Evolutionary conservation across 2,329 filamentous ascomycete species (phyloP).

Genomic region (Colletotrichum costaricense): DNA sequence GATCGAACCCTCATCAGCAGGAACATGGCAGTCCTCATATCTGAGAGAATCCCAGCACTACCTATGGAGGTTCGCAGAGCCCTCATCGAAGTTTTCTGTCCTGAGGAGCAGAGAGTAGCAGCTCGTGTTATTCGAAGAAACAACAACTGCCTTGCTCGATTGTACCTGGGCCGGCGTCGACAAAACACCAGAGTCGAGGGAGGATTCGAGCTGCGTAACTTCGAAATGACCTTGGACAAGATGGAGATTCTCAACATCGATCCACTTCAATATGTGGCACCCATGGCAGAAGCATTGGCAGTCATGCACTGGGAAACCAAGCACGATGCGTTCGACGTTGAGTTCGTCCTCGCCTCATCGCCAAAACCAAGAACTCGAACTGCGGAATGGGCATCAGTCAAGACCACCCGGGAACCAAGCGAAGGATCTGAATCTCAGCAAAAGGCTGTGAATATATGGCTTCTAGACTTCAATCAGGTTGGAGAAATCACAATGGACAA

Average conservation of each 20-base stretch:
- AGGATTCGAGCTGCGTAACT: conserved; percentile 44
- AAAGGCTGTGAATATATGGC: neutral
- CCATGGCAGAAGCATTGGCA: conserved; percentile 43
- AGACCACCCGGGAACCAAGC: neutral
- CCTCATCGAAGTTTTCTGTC: neutral
- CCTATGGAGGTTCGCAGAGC: neutral
- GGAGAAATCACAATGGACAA: neutral
- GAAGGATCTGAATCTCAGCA: too few relatives aligned
- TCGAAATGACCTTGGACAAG: conserved; percentile 46
- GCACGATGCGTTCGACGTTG: conserved; percentile 44
- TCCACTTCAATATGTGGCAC: conserved; percentile 33
- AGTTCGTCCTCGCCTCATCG: conserved; percentile 46
- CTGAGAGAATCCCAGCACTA: neutral
- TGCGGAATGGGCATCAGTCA: neutral
- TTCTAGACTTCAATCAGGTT: neutral
- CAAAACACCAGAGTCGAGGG: neutral
- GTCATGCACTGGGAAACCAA: conserved; percentile 46
- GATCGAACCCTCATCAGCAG: neutral
- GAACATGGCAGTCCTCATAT: neutral
- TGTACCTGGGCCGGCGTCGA: conserved; percentile 38
- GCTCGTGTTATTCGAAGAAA: neutral
- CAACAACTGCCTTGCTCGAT: conserved; percentile 6
- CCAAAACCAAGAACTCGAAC: neutral
- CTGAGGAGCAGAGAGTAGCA: neutral
- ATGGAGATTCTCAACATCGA: conserved; percentile 41